Conservation (phyloP, 805 yeast species). For the Pichia ethanolica region DNA sequence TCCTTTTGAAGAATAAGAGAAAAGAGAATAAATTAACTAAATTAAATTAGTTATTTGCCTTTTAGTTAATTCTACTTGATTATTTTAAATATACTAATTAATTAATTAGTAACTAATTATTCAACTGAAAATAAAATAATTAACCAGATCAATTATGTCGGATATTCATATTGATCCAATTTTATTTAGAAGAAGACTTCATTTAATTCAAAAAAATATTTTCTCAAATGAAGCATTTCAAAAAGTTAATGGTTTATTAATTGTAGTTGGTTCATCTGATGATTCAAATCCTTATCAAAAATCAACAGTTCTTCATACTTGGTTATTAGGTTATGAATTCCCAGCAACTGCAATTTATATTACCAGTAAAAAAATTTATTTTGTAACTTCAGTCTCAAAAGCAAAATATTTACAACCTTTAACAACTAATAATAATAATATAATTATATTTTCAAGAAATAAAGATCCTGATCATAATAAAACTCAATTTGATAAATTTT, state of each 20-base stretch:
- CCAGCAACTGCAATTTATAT: slow-evolving; percentile 80
- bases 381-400: slow-evolving; percentile 78
- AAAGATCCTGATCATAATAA: slow-evolving; percentile 77
- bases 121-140: too few species aligned
- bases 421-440: slow-evolving; percentile 29
- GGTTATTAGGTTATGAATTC: slow-evolving; percentile 93
- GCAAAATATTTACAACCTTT: slow-evolving; percentile 69
- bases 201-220: slow-evolving; percentile 31
- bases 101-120: too few species aligned
- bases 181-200: slow-evolving; percentile 48
- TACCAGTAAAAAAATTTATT: slow-evolving; percentile 47
- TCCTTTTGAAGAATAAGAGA: too few species aligned
- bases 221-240: slow-evolving; percentile 29
- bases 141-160: slow-evolving; percentile 34
- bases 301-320: slow-evolving; percentile 77
- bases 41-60: too few species aligned
- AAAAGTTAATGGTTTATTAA: slow-evolving; percentile 44
- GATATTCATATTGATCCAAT: slow-evolving; percentile 50
- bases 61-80: too few species aligned
- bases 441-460: slow-evolving; percentile 62
- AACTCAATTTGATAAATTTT: slow-evolving; percentile 52
- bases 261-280: slow-evolving; percentile 78
- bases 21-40: too few species aligned
- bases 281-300: slow-evolving; percentile 87
- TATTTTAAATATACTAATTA: too few species aligned